phyloP scores from a whole-genome alignment of 2,329 filamentous ascomycete genomes.

The Pseudogymnoascus pannorum region DNA sequence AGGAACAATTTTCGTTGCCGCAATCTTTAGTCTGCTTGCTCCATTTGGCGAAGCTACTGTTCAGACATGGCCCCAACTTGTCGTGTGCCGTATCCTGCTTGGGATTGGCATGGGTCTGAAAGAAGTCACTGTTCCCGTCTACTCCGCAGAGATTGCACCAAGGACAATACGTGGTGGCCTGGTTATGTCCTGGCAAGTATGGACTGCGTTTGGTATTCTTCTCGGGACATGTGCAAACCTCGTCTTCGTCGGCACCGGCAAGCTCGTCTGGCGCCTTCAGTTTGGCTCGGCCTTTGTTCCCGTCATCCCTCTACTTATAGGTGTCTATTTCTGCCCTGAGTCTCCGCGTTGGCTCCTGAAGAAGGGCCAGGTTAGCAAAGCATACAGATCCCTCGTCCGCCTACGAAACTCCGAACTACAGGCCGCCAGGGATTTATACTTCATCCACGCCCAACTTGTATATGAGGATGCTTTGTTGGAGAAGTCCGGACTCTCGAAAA shows the following conservation, averaged over 20 bases:
- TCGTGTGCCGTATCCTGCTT: slow-evolving; percentile 46
- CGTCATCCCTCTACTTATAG: slow-evolving; percentile 47
- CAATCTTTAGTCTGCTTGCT: slow-evolving; percentile 46
- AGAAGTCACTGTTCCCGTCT: slow-evolving; percentile 41
- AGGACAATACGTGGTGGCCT: slow-evolving; percentile 51
- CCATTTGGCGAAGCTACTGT: slow-evolving; percentile 52
- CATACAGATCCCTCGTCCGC: slow-evolving; percentile 50
- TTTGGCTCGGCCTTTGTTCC: slow-evolving; percentile 58
- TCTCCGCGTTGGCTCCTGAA: slow-evolving; percentile 58
- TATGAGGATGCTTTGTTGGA: slow-evolving; percentile 23
- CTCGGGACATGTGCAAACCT: slow-evolving; percentile 34
- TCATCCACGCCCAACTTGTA: slow-evolving; percentile 53
- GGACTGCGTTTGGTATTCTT: slow-evolving; percentile 56
- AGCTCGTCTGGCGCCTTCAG: slow-evolving; percentile 55
- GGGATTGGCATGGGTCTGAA: slow-evolving; percentile 56
- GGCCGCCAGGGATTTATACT: slow-evolving; percentile 54
- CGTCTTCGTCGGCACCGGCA: slow-evolving; percentile 45
- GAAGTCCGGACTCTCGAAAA: slow-evolving; percentile 34
- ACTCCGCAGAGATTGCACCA: slow-evolving; percentile 47
- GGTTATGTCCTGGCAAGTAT: slow-evolving; percentile 79
- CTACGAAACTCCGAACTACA: slow-evolving; percentile 50
- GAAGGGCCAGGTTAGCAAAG: slow-evolving; percentile 36
- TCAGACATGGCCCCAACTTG: slow-evolving; percentile 51
- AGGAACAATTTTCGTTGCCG: slow-evolving; percentile 68
- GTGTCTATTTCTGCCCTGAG: slow-evolving; percentile 61